These are phyloP conservation scores for Rhynchosporium graminicola DNA, from an alignment of 2,329 filamentous ascomycete genomes.

Conservation along the genomic window DNA sequence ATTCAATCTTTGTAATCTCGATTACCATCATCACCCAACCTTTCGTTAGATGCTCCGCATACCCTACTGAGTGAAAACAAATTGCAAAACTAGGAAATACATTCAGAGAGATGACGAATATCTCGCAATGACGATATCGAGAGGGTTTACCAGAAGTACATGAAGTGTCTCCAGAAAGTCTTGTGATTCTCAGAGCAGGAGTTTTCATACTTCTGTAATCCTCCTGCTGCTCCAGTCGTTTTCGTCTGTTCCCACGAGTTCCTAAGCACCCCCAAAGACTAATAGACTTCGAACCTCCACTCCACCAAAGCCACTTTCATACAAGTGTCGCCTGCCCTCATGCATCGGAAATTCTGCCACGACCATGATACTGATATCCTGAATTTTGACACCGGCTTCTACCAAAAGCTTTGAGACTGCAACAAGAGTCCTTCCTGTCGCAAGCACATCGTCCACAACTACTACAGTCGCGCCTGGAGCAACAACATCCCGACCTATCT, in stretches of 20 bases:
- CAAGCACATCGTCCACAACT: slow-evolving; percentile 33
- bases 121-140: no score
- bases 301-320: slow-evolving; percentile 28
- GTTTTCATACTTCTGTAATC: no score
- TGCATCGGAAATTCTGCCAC: slow-evolving; percentile 33
- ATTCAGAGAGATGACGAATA: no score
- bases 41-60: no score
- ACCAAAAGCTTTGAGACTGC: slow-evolving; percentile 30
- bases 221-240: no score
- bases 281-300: slow-evolving; percentile 33
- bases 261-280: slow-evolving; percentile 27
- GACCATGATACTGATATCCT: slow-evolving; percentile 30
- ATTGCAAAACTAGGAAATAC: no score
- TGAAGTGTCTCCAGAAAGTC: no score
- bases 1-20: no score
- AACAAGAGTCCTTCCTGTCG: slow-evolving; percentile 33
- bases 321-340: slow-evolving; percentile 28
- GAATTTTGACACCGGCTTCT: slow-evolving; percentile 24
- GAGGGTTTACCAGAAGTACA: no score
- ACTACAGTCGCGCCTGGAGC: slow-evolving; percentile 29
- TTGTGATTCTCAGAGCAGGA: no score
- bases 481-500: slow-evolving; percentile 52
- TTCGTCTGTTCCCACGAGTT: neutral
- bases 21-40: no score
- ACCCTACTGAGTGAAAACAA: no score